A percentile compares a stretch with the other conserved stretches of the same genome.
Evolutionary conservation across 2,329 filamentous ascomycete species (phyloP).

Genomic region (Colletotrichum liaoningense): DNA sequence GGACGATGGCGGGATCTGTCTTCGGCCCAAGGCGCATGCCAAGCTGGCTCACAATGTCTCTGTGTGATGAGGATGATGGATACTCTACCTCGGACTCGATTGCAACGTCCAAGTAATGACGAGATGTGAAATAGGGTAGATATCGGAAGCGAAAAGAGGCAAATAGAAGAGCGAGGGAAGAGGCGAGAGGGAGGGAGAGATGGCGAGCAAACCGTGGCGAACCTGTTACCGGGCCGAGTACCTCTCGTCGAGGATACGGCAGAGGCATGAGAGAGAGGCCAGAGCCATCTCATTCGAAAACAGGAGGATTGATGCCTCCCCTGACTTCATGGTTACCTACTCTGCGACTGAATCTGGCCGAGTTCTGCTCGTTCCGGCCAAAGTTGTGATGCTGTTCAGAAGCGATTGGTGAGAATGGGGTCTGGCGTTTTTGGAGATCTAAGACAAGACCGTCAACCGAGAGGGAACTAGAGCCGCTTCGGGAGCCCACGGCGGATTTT

Average conservation of each 20-base stretch:
- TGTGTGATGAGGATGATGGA: neutral
- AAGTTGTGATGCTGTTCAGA: neutral
- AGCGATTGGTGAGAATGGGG: neutral
- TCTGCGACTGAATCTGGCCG: constrained; percentile 10
- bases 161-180: neutral
- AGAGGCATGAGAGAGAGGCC: neutral
- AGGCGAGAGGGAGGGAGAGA: neutral
- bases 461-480: constrained; percentile 5
- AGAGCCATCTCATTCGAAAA: constrained; percentile 3
- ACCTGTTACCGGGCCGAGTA: constrained; percentile 9
- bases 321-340: constrained; percentile 13
- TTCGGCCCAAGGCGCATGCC: constrained; percentile 20
- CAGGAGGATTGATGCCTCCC: neutral
- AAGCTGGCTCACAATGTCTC: constrained; percentile 5
- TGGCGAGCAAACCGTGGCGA: constrained; percentile 13
- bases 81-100: neutral
- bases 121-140: constrained; percentile 5
- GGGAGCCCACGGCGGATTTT: neutral
- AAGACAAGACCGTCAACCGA: constrained; percentile 28
- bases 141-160: neutral
- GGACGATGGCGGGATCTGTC: constrained; percentile 1
- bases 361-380: constrained; percentile 24
- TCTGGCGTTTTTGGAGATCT: neutral
- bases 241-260: neutral
- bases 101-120: neutral